Percentiles rank a stretch among this genome's conserved stretches.
Conservation (phyloP, 257 asterid species). For the Datura wrightii region DNA sequence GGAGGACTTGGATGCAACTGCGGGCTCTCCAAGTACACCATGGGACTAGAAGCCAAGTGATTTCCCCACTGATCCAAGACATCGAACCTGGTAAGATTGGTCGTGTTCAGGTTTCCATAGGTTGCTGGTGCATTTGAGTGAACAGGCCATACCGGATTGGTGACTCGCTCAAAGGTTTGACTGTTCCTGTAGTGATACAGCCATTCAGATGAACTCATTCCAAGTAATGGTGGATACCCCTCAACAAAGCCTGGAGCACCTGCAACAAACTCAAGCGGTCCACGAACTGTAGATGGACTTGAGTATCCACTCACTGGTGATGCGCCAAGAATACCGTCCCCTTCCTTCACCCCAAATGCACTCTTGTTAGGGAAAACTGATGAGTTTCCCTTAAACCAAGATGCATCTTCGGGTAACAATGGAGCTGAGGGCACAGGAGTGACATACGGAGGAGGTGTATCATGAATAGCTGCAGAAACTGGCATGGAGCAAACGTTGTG, state of each 20-base stretch:
- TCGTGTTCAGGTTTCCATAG: slow-evolving; percentile 41
- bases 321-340: slow-evolving; percentile 77
- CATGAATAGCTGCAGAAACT: slow-evolving; percentile 43
- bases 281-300: slow-evolving; percentile 40
- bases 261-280: slow-evolving; percentile 44
- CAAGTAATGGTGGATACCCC: slow-evolving; percentile 63
- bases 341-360: slow-evolving; percentile 46
- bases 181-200: slow-evolving; percentile 83
- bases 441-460: slow-evolving; percentile 47
- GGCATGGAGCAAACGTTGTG: slow-evolving; percentile 35
- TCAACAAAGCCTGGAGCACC: slow-evolving; percentile 55
- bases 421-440: slow-evolving; percentile 93
- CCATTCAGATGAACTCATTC: slow-evolving; percentile 97
- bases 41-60: slow-evolving; percentile 55
- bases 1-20: slow-evolving; percentile 50
- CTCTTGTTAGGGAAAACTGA: slow-evolving; percentile 38
- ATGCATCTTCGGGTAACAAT: slow-evolving; percentile 64
- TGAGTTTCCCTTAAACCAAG: slow-evolving; percentile 57
- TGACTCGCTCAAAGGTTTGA: slow-evolving; percentile 53
- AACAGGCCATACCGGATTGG: slow-evolving; percentile 48
- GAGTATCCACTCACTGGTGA: slow-evolving; percentile 56
- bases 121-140: slow-evolving; percentile 46
- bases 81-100: slow-evolving; percentile 59
- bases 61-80: slow-evolving; percentile 78
- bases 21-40: slow-evolving; percentile 54